Evolutionary conservation across 345 rosid species (phyloP), one percentile per base, ranked within the genome.

Genomic region (Dimocarpus longan): DNA sequence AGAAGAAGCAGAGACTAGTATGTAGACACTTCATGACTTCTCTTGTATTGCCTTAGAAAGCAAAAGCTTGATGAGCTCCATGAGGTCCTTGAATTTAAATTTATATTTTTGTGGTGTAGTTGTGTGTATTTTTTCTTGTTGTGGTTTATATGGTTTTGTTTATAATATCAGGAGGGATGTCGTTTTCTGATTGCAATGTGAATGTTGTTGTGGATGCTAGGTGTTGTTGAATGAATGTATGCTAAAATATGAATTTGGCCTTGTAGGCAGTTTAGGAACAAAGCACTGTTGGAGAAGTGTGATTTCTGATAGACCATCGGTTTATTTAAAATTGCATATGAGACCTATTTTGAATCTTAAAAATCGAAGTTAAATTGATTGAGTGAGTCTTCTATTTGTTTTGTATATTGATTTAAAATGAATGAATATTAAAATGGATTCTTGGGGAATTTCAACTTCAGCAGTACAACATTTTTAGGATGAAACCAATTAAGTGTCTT

Each of bases 1-100:
- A 80, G 77, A 82, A 71, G 88, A 87, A 82, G 87, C 83, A 1
- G 87, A 85, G 83, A 76, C 76, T 32, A 87, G 84, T 74, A 85
- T 74, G 84, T 83, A 74, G 80, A 84, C 82, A 76, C 80, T 87
- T 24, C 75, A 76, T 66, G 79, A 87, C 40, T 87, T 26, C 28
- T 87, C 76, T 76, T 87, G 84, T 77, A 75, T 68, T 73, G 78
- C 71, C 67, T 87, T 19, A 82, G 84, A 78, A 83, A 80, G 81
- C 82, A 80, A 78, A 87, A 82, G 80, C 85, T 78, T 66, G 84
- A 85, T 65, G 84, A 83, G 71, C 84, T 87, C 64, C 67, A 82
- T 18, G 83, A 85, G 90, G 90, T 85, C 10, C 43, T 50, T 71
- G 24, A 56, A 50, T 21, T 71, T 67, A 77, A 5, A 76, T 37